Conservation (phyloP, 2,329 filamentous ascomycete species). For the Colletotrichum godetiae region DNA sequence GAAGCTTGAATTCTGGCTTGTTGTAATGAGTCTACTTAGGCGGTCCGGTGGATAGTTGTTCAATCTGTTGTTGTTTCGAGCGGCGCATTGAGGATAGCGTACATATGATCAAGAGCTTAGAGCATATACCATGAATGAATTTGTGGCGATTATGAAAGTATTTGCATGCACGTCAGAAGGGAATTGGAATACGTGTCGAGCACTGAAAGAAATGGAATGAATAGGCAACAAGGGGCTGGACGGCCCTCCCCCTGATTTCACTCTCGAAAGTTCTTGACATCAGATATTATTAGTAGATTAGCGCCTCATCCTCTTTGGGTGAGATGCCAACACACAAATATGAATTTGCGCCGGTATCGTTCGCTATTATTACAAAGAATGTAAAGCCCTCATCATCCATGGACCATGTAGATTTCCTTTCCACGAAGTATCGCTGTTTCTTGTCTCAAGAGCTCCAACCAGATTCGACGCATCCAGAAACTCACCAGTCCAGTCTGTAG, state of each 20-base stretch:
- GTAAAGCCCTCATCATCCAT: neutral
- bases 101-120: no score
- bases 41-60: neutral
- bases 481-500: neutral
- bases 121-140: no score
- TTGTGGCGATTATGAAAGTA: no score
- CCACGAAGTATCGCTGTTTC: neutral
- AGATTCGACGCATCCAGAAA: neutral
- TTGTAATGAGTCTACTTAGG: neutral
- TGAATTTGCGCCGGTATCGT: neutral
- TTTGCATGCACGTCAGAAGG: no score
- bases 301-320: neutral
- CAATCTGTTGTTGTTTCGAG: neutral
- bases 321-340: neutral
- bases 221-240: no score
- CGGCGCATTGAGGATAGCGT: no score
- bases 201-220: no score
- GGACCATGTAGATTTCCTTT: neutral
- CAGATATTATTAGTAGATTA: neutral
- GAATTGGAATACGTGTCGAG: no score
- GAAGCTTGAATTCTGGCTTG: neutral
- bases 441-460: neutral
- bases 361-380: neutral
- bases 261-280: neutral
- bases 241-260: no score